A percentile compares a stretch with the other conserved stretches of the same genome.
phyloP scores from a whole-genome alignment of 1,139 yeast species.

The Saccharomycopsis crataegensis region DNA sequence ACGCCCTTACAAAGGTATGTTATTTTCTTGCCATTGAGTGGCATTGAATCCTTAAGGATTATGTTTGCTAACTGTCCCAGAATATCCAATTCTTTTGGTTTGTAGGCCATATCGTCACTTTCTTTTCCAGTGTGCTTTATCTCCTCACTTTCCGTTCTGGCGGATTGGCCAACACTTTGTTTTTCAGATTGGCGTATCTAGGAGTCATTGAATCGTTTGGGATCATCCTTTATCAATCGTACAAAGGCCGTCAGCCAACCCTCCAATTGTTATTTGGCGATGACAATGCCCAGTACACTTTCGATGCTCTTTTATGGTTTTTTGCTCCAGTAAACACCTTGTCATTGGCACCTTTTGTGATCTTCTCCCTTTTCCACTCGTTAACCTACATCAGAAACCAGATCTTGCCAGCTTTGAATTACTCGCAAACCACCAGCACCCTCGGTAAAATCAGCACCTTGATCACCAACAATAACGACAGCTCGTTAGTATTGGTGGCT shows the following conservation, averaged over 20 bases:
- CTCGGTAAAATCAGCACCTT: slow-evolving; percentile 22
- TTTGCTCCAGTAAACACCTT: slow-evolving; percentile 45
- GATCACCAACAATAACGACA: slow-evolving; percentile 57
- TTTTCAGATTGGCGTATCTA: slow-evolving; percentile 56
- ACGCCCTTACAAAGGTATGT: background rate
- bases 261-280: slow-evolving; percentile 40
- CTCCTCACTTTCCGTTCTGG: slow-evolving; percentile 39
- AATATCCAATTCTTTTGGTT: slow-evolving; percentile 27
- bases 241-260: slow-evolving; percentile 24
- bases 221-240: slow-evolving; percentile 59
- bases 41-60: background rate
- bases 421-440: background rate
- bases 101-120: slow-evolving; percentile 62
- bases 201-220: slow-evolving; percentile 73
- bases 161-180: slow-evolving; percentile 31
- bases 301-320: slow-evolving; percentile 52
- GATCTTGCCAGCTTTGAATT: slow-evolving; percentile 54
- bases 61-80: slow-evolving; percentile 3
- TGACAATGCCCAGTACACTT: slow-evolving; percentile 62
- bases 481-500: slow-evolving; percentile 66
- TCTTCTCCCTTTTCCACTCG: slow-evolving; percentile 69
- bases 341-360: slow-evolving; percentile 56
- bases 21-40: background rate
- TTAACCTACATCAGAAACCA: slow-evolving; percentile 58
- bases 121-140: slow-evolving; percentile 48